Conservation (phyloP, 805 yeast species). For the Saccharomyces mikatae region DNA sequence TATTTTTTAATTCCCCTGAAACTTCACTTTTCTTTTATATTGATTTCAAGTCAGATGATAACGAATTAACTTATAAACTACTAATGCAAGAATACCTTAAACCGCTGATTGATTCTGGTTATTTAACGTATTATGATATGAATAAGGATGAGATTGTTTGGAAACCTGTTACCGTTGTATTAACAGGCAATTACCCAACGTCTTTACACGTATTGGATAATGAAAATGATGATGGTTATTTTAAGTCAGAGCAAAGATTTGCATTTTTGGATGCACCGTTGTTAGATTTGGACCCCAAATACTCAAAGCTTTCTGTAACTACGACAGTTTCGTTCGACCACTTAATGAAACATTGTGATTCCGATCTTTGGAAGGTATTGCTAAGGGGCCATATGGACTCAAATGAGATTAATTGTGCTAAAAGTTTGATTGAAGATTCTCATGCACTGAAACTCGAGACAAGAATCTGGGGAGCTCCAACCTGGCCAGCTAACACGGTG, state of each 20-base stretch:
- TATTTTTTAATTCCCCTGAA: conserved; percentile 38
- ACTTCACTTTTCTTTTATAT: conserved; percentile 53
- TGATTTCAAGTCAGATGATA: conserved; percentile 51
- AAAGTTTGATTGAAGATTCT: conserved; percentile 32
- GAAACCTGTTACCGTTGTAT: conserved; percentile 55
- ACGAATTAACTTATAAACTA: conserved; percentile 35
- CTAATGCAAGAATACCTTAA: conserved; percentile 38
- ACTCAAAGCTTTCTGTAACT: conserved; percentile 23
- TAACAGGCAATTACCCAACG: conserved; percentile 58
- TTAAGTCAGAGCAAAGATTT: conserved; percentile 23
- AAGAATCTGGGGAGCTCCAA: conserved; percentile 65
- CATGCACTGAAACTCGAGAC: conserved; percentile 46
- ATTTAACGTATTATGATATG: conserved; percentile 42
- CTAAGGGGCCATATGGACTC: conserved; percentile 8
- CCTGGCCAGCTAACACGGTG: conserved; percentile 49
- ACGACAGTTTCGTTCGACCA: conserved; percentile 38
- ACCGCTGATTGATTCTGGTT: conserved; percentile 41
- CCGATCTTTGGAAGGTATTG: conserved; percentile 3
- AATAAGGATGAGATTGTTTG: conserved; percentile 27
- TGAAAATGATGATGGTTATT: conserved; percentile 10
- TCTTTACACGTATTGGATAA: conserved; percentile 9
- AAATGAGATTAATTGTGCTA: conserved; percentile 14
- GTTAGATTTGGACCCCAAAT: conserved; percentile 17
- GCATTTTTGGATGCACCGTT: conserved; percentile 43
- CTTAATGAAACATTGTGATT: conserved; percentile 14